Base-by-base conservation (phyloP, 2,329 filamentous ascomycete genomes). In the Lasiodiplodia hormozganensis region DNA sequence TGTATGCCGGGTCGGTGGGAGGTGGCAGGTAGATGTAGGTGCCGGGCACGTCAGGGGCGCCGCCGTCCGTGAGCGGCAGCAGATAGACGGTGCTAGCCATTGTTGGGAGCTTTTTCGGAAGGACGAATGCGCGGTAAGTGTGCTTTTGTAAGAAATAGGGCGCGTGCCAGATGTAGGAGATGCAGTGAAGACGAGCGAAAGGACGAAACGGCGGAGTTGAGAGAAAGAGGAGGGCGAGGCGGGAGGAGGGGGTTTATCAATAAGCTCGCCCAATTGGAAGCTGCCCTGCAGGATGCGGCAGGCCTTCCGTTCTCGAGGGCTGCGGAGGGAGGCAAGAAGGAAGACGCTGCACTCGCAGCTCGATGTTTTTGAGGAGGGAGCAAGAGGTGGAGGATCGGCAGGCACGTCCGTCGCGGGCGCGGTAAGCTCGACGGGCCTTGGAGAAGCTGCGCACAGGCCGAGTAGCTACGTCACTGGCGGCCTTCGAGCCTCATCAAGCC, bases 21-120 rank as follows among this genome's bases (percentile, higher is more conserved):
- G 96, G 90, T 0, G 94, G 91, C 53, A 99, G 85, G 80, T 97
- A 97, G 75, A 98, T 92, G 84, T 97, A 99, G 74, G 92, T 90
- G 75, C 94, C 92, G 31, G 92, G 87, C 60, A 99, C 89, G 79
- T 96, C 90, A 43, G 96, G 96, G 73, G 93, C 94, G 74, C 96
- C 96, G 82, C 95, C 88, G 82, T 99, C 95, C 78, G 93, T 96
- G 81, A 99, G 88, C 72, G 92, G 92, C 71, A 99, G 87, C 76
- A 97, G 84, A 83, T 97, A 97, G 72, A 97, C 89, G 38, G 67
- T 64, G 52, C 18, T 51, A 16, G 53, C 28, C 65, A 67, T 67
- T 28, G 65, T 58, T 54, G 65, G n/a, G 31, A 36, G n/a, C 28
- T 58, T 28, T 38, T 58, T 54, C 40, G n/a, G 47, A 23, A n/a